Conservation (phyloP, 2,329 filamentous ascomycete species). For the Colletotrichum sp. region DNA sequence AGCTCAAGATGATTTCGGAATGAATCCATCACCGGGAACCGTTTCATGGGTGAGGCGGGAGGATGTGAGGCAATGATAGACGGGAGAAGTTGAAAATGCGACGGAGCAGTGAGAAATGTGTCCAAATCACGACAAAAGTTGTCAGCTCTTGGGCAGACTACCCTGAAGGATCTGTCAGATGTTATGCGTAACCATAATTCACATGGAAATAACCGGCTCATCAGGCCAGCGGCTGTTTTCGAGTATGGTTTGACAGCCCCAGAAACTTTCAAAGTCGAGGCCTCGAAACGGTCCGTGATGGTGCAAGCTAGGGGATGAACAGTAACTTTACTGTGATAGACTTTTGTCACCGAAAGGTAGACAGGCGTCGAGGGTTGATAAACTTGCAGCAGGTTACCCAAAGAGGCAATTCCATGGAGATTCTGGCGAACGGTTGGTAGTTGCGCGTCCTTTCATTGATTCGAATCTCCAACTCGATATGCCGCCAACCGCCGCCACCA, state of each 20-base stretch:
- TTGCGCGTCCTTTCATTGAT: conserved; percentile 8
- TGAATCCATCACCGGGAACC: not conserved
- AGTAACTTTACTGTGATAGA: not conserved
- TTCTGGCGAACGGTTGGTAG: conserved; percentile 16
- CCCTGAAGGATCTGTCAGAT: not conserved
- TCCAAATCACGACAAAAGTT: not conserved
- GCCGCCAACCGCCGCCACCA: not conserved
- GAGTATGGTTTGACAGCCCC: not conserved
- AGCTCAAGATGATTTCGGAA: not conserved
- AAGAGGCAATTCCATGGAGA: conserved; percentile 6
- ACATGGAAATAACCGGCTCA: not conserved
- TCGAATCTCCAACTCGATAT: not conserved
- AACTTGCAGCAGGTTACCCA: not conserved
- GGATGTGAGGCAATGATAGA: not conserved
- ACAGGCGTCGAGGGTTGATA: not conserved
- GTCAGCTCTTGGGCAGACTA: not conserved
- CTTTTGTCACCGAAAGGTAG: not conserved
- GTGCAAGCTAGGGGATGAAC: not conserved
- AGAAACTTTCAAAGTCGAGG: not conserved
- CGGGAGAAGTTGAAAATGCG: not conserved
- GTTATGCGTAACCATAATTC: not conserved
- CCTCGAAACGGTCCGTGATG: not conserved
- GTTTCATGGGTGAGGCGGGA: not conserved
- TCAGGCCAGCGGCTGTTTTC: not conserved
- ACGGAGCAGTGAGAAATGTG: not conserved